Evolutionary conservation across 148 eudicot genomes (phyloP).

Genomic region (Chenopodium quinoa): DNA sequence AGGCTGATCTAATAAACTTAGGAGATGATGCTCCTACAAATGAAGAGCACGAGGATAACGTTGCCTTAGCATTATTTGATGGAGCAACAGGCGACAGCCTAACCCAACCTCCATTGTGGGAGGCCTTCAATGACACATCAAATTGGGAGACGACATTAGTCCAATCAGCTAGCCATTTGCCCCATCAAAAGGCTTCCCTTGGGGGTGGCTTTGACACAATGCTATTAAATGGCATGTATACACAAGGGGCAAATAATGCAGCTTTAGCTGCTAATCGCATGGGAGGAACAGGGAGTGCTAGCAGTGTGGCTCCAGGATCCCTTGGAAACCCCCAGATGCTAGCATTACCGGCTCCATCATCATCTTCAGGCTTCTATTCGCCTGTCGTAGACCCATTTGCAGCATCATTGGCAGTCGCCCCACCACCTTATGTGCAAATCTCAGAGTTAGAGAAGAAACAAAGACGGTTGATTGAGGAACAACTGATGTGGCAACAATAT

Average conservation of each 20-base stretch:
- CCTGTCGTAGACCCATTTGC: slow-evolving; percentile 52
- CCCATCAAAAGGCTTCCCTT: slow-evolving; percentile 53
- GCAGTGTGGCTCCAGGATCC: slow-evolving; percentile 75
- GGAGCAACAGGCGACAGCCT: slow-evolving; percentile 23
- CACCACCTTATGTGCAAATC: slow-evolving; percentile 85
- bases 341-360: slow-evolving; percentile 69
- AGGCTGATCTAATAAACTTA: slow-evolving; percentile 57
- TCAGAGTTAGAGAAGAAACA: slow-evolving; percentile 84
- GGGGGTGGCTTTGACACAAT: slow-evolving; percentile 70
- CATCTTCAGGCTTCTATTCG: slow-evolving; percentile 15
- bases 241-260: slow-evolving; percentile 45
- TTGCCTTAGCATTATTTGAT: slow-evolving; percentile 72
- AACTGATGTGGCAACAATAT: slow-evolving; percentile 79
- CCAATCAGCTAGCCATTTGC: slow-evolving; percentile 63
- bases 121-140: slow-evolving; percentile 45
- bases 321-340: slow-evolving; percentile 56
- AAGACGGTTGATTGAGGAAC: slow-evolving; percentile 63
- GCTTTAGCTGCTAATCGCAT: slow-evolving; percentile 34
- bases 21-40: slow-evolving; percentile 45
- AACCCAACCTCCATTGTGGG: slow-evolving; percentile 51
- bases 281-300: slow-evolving; percentile 70
- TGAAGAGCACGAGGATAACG: slow-evolving; percentile 48
- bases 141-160: slow-evolving; percentile 85
- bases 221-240: slow-evolving; percentile 80
- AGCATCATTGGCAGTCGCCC: slow-evolving; percentile 57